These are phyloP conservation scores for Ceratocystis destructans DNA, from an alignment of 2,329 filamentous ascomycete species.

Conservation along the genomic window DNA sequence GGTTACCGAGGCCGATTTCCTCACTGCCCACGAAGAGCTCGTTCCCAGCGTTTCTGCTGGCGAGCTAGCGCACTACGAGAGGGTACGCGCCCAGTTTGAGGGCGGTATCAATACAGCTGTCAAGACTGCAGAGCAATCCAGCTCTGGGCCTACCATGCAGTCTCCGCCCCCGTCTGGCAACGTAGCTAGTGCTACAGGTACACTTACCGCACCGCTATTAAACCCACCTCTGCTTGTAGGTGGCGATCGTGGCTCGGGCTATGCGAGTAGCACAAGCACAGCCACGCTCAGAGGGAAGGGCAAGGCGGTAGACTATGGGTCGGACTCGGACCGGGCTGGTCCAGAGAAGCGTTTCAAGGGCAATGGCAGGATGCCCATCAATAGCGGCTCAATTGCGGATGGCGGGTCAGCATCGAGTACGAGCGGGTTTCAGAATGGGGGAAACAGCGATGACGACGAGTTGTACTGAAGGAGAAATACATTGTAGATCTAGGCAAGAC, in stretches of 20 bases:
- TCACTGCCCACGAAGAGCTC: constrained; percentile 67
- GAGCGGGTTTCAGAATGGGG: constrained; percentile 36
- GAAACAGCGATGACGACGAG: constrained; percentile 43
- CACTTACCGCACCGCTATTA: constrained; percentile 18
- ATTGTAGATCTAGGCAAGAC: not conserved
- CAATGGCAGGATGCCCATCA: constrained; percentile 34
- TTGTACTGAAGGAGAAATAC: constrained; percentile 32
- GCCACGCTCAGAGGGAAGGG: constrained; percentile 11
- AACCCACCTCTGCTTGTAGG: constrained; percentile 1
- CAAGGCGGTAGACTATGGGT: not conserved
- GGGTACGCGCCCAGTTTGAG: constrained; percentile 72
- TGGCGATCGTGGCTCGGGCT: constrained; percentile 9
- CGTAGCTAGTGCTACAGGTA: not conserved
- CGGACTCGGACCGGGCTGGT: constrained; percentile 26
- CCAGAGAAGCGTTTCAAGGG: constrained; percentile 40
- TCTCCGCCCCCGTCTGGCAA: not conserved
- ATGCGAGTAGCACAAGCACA: constrained; percentile 16
- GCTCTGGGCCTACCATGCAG: not conserved
- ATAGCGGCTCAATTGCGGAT: not conserved
- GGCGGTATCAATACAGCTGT: constrained; percentile 32
- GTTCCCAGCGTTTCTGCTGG: constrained; percentile 89
- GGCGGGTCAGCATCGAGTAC: constrained; percentile 23
- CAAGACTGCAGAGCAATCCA: not conserved
- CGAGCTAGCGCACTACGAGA: constrained; percentile 81
- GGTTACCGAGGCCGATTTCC: constrained; percentile 81